These are phyloP conservation scores for Aspergillus neotritici DNA, from an alignment of 2,329 filamentous ascomycete species.

Conservation along the genomic window DNA sequence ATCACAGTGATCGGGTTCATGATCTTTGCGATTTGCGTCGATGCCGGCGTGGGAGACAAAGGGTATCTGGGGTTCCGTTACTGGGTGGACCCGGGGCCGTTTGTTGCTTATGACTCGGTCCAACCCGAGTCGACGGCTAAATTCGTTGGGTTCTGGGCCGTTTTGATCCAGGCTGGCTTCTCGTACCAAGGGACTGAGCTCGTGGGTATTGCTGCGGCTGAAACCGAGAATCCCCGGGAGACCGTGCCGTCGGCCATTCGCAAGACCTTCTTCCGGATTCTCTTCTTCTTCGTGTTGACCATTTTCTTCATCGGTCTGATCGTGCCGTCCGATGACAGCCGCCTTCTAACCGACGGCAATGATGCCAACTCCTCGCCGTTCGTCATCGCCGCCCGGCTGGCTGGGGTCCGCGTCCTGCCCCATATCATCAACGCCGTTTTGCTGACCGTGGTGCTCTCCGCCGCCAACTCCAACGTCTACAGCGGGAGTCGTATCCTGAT, in stretches of 20 bases:
- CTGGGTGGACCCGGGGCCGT: slow-evolving; percentile 64
- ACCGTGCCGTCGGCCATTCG: slow-evolving; percentile 67
- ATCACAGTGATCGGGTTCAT: slow-evolving; percentile 68
- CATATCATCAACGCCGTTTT: slow-evolving; percentile 39
- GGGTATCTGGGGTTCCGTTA: slow-evolving; percentile 68
- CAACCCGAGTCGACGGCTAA: slow-evolving; percentile 40
- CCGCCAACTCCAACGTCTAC: slow-evolving; percentile 40
- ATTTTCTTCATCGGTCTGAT: slow-evolving; percentile 65
- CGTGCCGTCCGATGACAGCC: slow-evolving; percentile 56
- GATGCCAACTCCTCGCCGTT: slow-evolving; percentile 36
- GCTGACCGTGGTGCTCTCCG: slow-evolving; percentile 40
- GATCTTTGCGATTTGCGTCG: slow-evolving; percentile 70
- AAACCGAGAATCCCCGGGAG: slow-evolving; percentile 66
- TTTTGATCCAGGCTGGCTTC: slow-evolving; percentile 42
- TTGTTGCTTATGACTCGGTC: slow-evolving; percentile 49
- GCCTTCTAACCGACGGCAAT: slow-evolving; percentile 44
- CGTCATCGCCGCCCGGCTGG: slow-evolving; percentile 39
- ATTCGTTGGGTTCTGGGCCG: slow-evolving; percentile 58
- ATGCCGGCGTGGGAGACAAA: slow-evolving; percentile 63
- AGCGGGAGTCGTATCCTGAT: slow-evolving; percentile 61
- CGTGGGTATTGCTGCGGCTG: slow-evolving; percentile 71
- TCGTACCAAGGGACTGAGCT: slow-evolving; percentile 60
- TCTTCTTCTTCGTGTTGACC: slow-evolving; percentile 49
- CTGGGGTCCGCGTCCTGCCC: slow-evolving; percentile 35
- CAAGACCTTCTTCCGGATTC: slow-evolving; percentile 70